phyloP scores from a whole-genome alignment of 1,139 yeast species.

The Debaryomyces psychrophilus region DNA sequence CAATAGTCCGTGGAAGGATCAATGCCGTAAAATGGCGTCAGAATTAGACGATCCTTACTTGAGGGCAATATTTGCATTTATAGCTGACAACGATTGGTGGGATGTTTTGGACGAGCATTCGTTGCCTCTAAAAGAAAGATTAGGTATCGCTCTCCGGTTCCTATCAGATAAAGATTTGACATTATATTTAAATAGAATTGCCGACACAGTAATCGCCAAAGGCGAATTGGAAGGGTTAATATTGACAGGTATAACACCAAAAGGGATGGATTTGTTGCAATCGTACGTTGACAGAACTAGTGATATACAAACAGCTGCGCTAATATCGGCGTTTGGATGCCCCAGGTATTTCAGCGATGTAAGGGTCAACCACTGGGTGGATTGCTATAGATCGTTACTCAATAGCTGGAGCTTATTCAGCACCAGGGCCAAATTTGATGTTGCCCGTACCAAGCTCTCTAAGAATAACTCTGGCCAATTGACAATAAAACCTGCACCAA shows the following conservation, averaged over 20 bases:
- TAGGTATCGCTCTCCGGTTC: slow-evolving; percentile 88
- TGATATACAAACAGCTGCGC: slow-evolving; percentile 91
- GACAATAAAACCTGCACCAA: slow-evolving; percentile 57
- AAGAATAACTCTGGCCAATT: slow-evolving; percentile 51
- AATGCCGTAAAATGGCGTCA: slow-evolving; percentile 83
- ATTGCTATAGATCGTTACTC: slow-evolving; percentile 68
- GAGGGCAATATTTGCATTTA: slow-evolving; percentile 89
- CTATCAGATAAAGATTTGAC: slow-evolving; percentile 76
- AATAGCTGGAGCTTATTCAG: slow-evolving; percentile 86
- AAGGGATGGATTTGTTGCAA: slow-evolving; percentile 80
- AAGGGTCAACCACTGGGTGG: slow-evolving; percentile 77
- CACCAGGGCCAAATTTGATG: slow-evolving; percentile 82
- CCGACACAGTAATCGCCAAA: slow-evolving; percentile 67
- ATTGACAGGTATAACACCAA: slow-evolving; percentile 85
- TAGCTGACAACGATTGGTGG: slow-evolving; percentile 96
- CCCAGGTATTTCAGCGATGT: slow-evolving; percentile 79
- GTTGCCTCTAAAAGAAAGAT: slow-evolving; percentile 80
- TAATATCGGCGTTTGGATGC: slow-evolving; percentile 76
- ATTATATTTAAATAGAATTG: slow-evolving; percentile 66
- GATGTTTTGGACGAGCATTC: slow-evolving; percentile 91
- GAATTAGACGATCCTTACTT: slow-evolving; percentile 89
- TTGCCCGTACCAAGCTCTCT: slow-evolving; percentile 69
- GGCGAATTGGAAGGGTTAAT: slow-evolving; percentile 93
- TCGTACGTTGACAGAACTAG: slow-evolving; percentile 87
- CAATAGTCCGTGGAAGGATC: slow-evolving; percentile 93